Percentiles rank a stretch among this genome's conserved stretches.
phyloP scores from a whole-genome alignment of 441 rosid species.

The Geranium incanum region DNA sequence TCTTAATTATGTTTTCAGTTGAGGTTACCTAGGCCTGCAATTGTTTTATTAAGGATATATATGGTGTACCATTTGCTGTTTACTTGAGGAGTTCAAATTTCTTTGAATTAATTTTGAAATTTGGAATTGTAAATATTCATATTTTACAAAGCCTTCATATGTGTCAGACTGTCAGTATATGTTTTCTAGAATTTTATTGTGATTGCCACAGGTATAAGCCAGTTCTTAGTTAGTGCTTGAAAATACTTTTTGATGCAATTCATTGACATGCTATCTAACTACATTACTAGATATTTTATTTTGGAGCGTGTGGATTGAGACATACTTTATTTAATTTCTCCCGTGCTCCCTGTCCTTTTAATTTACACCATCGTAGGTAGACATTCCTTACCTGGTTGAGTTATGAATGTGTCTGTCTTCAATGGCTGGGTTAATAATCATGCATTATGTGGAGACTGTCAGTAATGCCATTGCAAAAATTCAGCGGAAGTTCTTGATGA shows the following conservation, averaged over 20 bases:
- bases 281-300: neutral
- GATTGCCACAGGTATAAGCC: neutral
- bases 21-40: neutral
- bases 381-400: neutral
- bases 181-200: neutral
- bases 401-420: neutral
- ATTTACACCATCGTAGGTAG: no score
- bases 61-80: neutral
- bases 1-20: neutral
- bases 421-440: neutral
- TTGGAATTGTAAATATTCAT: neutral
- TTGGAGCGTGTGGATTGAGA: neutral
- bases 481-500: neutral
- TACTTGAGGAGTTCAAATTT: neutral
- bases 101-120: neutral
- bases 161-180: neutral
- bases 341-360: neutral
- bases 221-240: neutral
- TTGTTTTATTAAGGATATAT: neutral
- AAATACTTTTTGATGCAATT: neutral
- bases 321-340: neutral
- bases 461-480: neutral
- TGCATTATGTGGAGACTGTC: neutral
- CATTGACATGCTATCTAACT: neutral
- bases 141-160: neutral